Base-by-base conservation (phyloP, 2,329 filamentous ascomycete genomes). In the Sporothrix brunneoviolacea region DNA sequence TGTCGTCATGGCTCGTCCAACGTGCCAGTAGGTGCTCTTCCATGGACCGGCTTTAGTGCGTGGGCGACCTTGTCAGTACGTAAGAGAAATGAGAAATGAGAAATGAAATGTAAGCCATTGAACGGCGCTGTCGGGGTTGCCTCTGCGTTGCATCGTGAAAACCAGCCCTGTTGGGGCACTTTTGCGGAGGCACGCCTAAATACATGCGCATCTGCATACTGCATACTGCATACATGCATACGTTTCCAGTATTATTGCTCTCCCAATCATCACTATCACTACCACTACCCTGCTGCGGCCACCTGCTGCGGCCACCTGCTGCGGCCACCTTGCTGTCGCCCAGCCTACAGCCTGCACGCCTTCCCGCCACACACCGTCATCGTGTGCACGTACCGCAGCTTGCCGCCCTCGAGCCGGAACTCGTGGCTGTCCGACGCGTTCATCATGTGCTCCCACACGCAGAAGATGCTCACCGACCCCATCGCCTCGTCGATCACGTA, bases 401-500 rank as follows among this genome's bases (percentile, higher is more conserved):
- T 55, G 8, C 54, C 54, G 3, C 19, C 22, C 32, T 55, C 48
- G 15, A 53, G 48, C 24, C 54, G 35, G 24, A 55, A 46, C 51
- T 51, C 51, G 30, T 55, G 51, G 37, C 51, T 53, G 33, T 53
- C 51, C 18, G 54, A 21, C 16, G 47, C 51, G n/a, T 54, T 36
- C 48, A 53, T 50, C 54, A 55, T 55, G 36, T 53, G 51, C 48
- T 51, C 48, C 43, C 48, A 54, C 44, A 51, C 39, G 19, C 54
- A 60, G 6, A 62, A 51, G 3, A 64, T 56, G n/a, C 52, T 59
- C 1, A 62, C 57, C 1, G 54, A 52, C 9, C 61, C 61, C 54
- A 60, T 56, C 3, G 48, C 36, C 50, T 61, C 56, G 15, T 62
- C 61, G 35, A 64, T 57, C 5, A 62, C 61, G 36, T 62, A 62